Base-by-base conservation (phyloP, 805 yeast genomes). In the Candida ponderosae region DNA sequence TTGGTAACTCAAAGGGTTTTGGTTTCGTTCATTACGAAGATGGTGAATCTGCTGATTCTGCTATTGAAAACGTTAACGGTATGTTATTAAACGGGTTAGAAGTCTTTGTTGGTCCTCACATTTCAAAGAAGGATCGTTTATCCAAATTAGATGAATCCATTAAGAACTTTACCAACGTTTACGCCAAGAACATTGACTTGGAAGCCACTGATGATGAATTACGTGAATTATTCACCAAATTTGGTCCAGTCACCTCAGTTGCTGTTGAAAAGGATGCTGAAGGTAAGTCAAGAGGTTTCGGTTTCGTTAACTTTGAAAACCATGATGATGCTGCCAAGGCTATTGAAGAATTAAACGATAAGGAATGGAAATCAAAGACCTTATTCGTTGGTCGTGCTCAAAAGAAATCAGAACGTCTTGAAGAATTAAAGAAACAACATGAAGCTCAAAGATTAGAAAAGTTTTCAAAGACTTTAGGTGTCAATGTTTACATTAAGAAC, bases 301-400 rank as follows among this genome's bases (percentile, higher is more conserved):
- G 96, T 55, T 93, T 93, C 62, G 86, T 93, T 56, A 88, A 93
- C 79, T 93, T 60, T 56, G 95, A 79, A 65, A 61, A 67, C 53
- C 98, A 90, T 66, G 88, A 82, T 57, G 74, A 79, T 51, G 98
- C 98, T 50, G 77, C 73, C 53, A 77, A 78, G 68, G 96, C 97
- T 43, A 94, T 90, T 52, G 97, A 86, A 38, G 93, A 73, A 57
- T 78, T 90, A 63, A 85, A 93, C 70, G 96, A 82, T 62, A 70
- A 65, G 53, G 97, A 93, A 60, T 64, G 81, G 63, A 79, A 77
- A 56, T 94, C 93, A 57, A 86, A 85, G 72, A 76, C 72, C 65
- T 68, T 93, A 49, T 93, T 79, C 65, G 98, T 90, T 57, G 96
- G 97, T 57, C 87, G 98, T 70, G 98, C 98, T 53, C 98, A 93